These are phyloP conservation scores for Dactylonectria estremocensis DNA, from an alignment of 2,329 filamentous ascomycete genomes.

Conservation along the genomic window DNA sequence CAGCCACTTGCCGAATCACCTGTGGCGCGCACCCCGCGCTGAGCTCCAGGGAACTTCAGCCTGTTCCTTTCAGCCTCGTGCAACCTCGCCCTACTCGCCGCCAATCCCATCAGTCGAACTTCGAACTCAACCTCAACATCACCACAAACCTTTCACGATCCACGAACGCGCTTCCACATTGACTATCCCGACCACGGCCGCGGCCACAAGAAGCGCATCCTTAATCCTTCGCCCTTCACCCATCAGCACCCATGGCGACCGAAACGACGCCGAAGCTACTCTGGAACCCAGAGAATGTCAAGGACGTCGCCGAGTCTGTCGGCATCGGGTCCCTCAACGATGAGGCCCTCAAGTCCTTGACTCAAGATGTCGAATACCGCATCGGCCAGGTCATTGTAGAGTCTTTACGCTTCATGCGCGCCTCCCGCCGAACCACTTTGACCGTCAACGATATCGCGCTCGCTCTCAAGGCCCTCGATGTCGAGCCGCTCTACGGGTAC, in stretches of 20 bases:
- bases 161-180: slow-evolving; percentile 1
- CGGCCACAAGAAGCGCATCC: neutral
- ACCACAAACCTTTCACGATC: neutral
- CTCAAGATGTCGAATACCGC: slow-evolving; percentile 96
- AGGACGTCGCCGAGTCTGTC: slow-evolving; percentile 95
- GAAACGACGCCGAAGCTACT: slow-evolving; percentile 70
- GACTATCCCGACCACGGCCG: neutral
- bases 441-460: slow-evolving; percentile 92
- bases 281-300: slow-evolving; percentile 97
- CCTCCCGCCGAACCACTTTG: slow-evolving; percentile 86
- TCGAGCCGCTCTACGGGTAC: slow-evolving; percentile 97
- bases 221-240: neutral
- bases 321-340: slow-evolving; percentile 87
- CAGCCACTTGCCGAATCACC: neutral
- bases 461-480: slow-evolving; percentile 87
- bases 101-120: slow-evolving; percentile 22
- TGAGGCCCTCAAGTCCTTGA: slow-evolving; percentile 88
- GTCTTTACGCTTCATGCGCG: slow-evolving; percentile 96
- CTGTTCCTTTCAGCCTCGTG: slow-evolving; percentile 12
- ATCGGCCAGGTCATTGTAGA: slow-evolving; percentile 95
- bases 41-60: neutral
- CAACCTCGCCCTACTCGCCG: slow-evolving; percentile 20
- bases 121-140: slow-evolving; percentile 7
- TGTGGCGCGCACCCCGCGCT: slow-evolving; percentile 5
- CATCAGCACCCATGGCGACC: slow-evolving; percentile 52